A percentile compares a stretch with the other conserved stretches of the same genome.
Evolutionary conservation across 2,329 filamentous ascomycete species (phyloP).

Genomic region (Cercospora sp.): DNA sequence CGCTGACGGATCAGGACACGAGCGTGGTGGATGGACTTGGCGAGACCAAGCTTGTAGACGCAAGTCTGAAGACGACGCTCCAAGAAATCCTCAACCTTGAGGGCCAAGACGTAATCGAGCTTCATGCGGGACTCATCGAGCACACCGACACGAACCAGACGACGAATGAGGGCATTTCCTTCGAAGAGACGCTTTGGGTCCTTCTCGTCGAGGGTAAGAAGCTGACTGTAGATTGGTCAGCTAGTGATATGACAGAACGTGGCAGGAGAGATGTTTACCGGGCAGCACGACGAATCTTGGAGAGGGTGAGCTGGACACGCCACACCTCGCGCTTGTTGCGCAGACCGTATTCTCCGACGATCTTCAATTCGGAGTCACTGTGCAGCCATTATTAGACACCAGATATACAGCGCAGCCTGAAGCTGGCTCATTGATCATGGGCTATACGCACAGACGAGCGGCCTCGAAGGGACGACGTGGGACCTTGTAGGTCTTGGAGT

Average conservation of each 20-base stretch:
- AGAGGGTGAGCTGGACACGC: conserved; percentile 98
- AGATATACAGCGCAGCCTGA: conserved; percentile 94
- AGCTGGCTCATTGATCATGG: conserved; percentile 93
- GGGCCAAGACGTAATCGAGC: conserved; percentile 99
- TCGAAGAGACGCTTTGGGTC: conserved; percentile 99
- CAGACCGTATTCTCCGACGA: conserved; percentile 99
- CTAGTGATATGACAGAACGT: conserved; percentile 18
- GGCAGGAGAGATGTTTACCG: conserved; percentile 64
- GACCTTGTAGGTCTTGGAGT: conserved; percentile 99
- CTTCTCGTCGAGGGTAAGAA: conserved; percentile 99
- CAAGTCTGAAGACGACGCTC: conserved; percentile 99
- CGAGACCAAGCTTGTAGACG: conserved; percentile 99
- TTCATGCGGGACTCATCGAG: conserved; percentile 99
- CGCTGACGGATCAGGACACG: conserved; percentile 99
- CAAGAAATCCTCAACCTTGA: conserved; percentile 99
- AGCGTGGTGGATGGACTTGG: conserved; percentile 99
- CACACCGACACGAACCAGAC: conserved; percentile 99
- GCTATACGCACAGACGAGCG: conserved; percentile 96
- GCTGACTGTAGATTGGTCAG: conserved; percentile 69
- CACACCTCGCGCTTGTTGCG: conserved; percentile 99
- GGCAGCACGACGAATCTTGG: conserved; percentile 99
- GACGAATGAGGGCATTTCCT: conserved; percentile 99
- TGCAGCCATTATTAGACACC: conserved; percentile 66
- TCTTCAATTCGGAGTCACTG: conserved; percentile 99
- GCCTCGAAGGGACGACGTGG: conserved; percentile 98